These are phyloP conservation scores for Trichoderma breve DNA, from an alignment of 2,329 filamentous ascomycete species.

Conservation along the genomic window DNA sequence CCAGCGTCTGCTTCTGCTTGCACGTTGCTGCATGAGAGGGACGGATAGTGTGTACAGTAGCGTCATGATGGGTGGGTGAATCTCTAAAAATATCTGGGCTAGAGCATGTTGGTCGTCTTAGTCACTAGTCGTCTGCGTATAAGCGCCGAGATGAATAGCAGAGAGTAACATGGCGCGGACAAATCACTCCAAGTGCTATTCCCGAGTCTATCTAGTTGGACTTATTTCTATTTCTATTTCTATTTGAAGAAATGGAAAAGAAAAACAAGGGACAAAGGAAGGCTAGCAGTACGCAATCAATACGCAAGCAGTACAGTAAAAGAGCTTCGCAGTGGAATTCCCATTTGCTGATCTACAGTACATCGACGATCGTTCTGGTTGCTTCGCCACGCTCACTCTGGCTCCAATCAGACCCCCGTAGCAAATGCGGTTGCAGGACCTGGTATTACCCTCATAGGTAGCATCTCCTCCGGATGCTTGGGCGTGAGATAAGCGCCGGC, in stretches of 20 bases:
- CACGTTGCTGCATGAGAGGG: neutral
- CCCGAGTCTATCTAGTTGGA: neutral
- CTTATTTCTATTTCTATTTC: neutral
- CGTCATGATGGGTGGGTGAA: neutral
- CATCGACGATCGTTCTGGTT: neutral
- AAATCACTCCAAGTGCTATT: neutral
- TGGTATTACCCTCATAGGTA: conserved; percentile 6
- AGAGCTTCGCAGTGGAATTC: neutral
- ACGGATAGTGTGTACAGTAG: neutral
- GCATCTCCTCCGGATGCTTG: neutral
- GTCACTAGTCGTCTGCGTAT: neutral
- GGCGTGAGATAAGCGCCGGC: conserved; percentile 19
- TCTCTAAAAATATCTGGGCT: neutral
- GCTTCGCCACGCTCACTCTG: conserved; percentile 10
- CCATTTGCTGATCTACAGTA: neutral
- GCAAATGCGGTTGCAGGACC: neutral
- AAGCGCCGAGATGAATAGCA: neutral
- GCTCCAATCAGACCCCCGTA: neutral
- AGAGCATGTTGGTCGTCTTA: neutral
- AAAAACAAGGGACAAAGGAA: neutral
- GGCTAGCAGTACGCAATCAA: neutral
- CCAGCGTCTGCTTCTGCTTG: neutral
- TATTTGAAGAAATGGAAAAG: neutral
- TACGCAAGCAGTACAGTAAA: neutral
- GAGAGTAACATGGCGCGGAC: neutral